These are phyloP conservation scores for Umbilicus rupestris DNA, from an alignment of 164 flowering plant genomes.

Conservation along the genomic window DNA sequence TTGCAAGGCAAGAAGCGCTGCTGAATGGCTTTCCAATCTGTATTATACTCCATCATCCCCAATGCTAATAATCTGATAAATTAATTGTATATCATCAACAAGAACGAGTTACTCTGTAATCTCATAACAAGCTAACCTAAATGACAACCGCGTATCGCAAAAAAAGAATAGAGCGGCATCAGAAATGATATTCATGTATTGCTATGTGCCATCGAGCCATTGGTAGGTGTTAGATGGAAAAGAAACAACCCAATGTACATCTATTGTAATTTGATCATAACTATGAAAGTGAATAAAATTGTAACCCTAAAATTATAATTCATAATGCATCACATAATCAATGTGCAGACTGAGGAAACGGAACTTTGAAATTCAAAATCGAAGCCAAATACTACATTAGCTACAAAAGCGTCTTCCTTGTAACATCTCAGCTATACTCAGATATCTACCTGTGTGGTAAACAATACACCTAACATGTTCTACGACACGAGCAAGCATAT, in stretches of 20 bases:
- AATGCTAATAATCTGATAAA: slow-evolving; percentile 67
- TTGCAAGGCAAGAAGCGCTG: slow-evolving; percentile 95
- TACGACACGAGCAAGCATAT: slow-evolving; percentile 1
- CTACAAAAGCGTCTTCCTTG: neutral
- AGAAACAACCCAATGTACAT: neutral
- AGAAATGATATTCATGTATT: neutral
- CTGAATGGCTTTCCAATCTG: slow-evolving; percentile 92
- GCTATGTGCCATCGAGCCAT: neutral
- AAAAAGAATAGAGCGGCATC: neutral
- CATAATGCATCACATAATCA: neutral
- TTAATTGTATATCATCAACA: neutral
- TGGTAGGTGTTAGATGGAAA: neutral
- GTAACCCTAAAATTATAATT: neutral
- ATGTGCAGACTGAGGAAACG: neutral
- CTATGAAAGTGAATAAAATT: neutral
- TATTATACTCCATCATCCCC: slow-evolving; percentile 84
- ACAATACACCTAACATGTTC: neutral
- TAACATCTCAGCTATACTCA: too few species aligned
- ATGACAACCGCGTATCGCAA: neutral
- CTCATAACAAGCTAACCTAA: neutral
- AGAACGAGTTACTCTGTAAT: neutral
- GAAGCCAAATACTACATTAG: neutral
- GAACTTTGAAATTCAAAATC: neutral
- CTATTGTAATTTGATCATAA: neutral
- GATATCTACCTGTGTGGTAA: neutral